Percentiles rank a stretch among this genome's conserved stretches.
These are phyloP conservation scores for Ascocoryne sarcoides DNA, from an alignment of 2,329 filamentous ascomycete species.

Conservation along the genomic window DNA sequence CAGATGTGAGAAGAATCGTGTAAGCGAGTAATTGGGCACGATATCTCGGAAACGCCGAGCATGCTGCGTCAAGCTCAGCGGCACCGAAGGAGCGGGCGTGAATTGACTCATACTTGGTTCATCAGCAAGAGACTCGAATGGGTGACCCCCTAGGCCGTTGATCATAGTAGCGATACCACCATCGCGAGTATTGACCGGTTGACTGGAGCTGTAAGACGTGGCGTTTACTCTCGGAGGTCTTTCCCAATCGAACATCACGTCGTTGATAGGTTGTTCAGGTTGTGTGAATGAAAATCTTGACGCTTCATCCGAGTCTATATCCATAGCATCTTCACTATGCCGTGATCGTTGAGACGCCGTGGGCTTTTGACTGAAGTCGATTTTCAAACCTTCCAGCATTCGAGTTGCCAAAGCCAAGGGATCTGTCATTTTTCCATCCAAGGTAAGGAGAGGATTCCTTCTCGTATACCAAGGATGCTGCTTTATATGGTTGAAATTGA, in stretches of 20 bases:
- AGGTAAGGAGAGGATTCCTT: conserved; percentile 64
- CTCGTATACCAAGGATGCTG: conserved; percentile 93
- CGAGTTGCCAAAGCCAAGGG: conserved; percentile 81
- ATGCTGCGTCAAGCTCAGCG: conserved; percentile 78
- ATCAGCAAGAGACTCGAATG: conserved; percentile 62
- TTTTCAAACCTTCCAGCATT: conserved; percentile 85
- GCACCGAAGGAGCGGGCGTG: conserved; percentile 66
- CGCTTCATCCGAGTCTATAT: conserved; percentile 48
- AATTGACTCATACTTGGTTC: conserved; percentile 87
- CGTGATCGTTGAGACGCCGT: conserved; percentile 29
- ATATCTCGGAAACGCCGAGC: conserved; percentile 87
- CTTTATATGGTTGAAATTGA: conserved; percentile 78
- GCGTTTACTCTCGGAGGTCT: conserved; percentile 41
- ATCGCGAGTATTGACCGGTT: conserved; percentile 33
- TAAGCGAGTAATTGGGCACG: conserved; percentile 76
- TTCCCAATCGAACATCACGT: conserved; percentile 83
- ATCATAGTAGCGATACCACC: conserved; percentile 18
- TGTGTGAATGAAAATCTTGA: conserved; percentile 67
- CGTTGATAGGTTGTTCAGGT: conserved; percentile 66
- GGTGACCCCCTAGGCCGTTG: conserved; percentile 30
- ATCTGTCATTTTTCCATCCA: conserved; percentile 67
- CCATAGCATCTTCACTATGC: conserved; percentile 50
- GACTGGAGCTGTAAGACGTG: conserved; percentile 29
- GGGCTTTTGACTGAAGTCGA: conserved; percentile 71
- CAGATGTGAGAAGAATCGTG: conserved; percentile 84